Evolutionary conservation across 2,329 filamentous ascomycete genomes (phyloP).

Genomic region (Trichoderma hamatum): DNA sequence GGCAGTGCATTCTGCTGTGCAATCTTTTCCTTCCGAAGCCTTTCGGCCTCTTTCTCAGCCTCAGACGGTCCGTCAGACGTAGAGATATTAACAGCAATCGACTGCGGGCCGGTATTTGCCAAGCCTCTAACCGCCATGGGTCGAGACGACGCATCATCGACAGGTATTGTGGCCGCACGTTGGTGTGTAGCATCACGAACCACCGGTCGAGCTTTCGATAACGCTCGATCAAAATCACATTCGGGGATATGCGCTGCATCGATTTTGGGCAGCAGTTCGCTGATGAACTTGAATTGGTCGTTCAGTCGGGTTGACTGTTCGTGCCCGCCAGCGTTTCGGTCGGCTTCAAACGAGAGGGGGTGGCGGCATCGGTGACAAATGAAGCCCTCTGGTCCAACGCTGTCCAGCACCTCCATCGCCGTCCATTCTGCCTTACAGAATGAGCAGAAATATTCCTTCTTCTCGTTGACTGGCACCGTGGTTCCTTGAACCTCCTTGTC

Average conservation of each 20-base stretch:
- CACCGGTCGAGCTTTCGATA: slow-evolving; percentile 65
- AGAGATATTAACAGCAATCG: slow-evolving; percentile 70
- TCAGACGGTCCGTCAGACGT: slow-evolving; percentile 67
- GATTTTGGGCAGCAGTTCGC: slow-evolving; percentile 74
- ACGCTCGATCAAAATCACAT: slow-evolving; percentile 71
- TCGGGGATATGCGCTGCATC: slow-evolving; percentile 75
- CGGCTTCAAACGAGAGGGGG: slow-evolving; percentile 65
- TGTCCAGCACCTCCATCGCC: slow-evolving; percentile 84
- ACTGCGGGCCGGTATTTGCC: slow-evolving; percentile 66
- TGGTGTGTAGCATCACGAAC: slow-evolving; percentile 69
- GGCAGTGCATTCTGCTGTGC: slow-evolving; percentile 71
- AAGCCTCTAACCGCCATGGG: slow-evolving; percentile 72
- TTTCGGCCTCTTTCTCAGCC: slow-evolving; percentile 67
- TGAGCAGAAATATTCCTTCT: slow-evolving; percentile 87
- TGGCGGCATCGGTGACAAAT: slow-evolving; percentile 77
- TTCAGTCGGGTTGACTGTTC: slow-evolving; percentile 76
- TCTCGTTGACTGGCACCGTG: slow-evolving; percentile 77
- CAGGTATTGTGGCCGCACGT: slow-evolving; percentile 60
- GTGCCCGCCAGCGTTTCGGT: slow-evolving; percentile 69
- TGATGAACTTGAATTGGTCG: slow-evolving; percentile 77
- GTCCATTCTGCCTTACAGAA: slow-evolving; percentile 87
- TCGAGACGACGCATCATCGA: slow-evolving; percentile 55
- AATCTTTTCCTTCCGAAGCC: slow-evolving; percentile 65
- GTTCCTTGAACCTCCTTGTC: slow-evolving; percentile 87
- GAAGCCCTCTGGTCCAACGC: slow-evolving; percentile 71